Base-by-base conservation (phyloP, 23 red algal species). In the Gracilaria domingensis region DNA sequence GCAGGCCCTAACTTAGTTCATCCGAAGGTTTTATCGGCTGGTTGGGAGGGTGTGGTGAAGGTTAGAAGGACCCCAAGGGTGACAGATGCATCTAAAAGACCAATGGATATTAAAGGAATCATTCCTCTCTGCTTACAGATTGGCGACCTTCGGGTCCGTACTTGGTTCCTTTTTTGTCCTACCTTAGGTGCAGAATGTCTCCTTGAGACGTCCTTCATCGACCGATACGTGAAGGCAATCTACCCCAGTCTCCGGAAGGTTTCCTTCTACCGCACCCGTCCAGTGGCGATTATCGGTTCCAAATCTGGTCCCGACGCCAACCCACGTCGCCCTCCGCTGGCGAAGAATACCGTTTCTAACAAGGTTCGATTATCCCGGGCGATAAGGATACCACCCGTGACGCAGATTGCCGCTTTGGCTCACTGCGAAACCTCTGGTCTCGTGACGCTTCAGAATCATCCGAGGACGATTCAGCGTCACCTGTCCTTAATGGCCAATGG, bases 101-200 rank as follows among this genome's bases (percentile, higher is more conserved):
- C 65, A 35, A 70, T 70, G 65, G 65, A 36, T 34, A 70, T 70
- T 70, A 70, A 70, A 70, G 65, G 35, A 34, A 70, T 33, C 14
- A 70, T 25, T 11, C 65, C 65, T 17, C 35, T 70, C 18, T 70
- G 28, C 12, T 34, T 70, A 14, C 65, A 70, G 4, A 2, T 70
- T 1, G 65, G 28, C 16, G 28, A 70, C 28, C 28, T 34, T 7
- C 24, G 35, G 28, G 65, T 70, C 16, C 65, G 65, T 25, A 70
- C 35, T 26, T 70, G 58, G 58, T 64, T 64, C 58, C 3, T 64
- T 4, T 8, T 29, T n/a, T 64, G 58, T 64, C 58, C 58, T 64
- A 64, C 58, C 4, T 64, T 64, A 64, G 58, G 58, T 4, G 21
- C 58, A 26, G 42, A 45, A 11, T 45, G 42, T 11, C 5, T 45